Evolutionary conservation across 768 basidiomycete genomes (phyloP), one percentile per base, ranked within the genome.

Genomic region (Lentinula guzmanii): DNA sequence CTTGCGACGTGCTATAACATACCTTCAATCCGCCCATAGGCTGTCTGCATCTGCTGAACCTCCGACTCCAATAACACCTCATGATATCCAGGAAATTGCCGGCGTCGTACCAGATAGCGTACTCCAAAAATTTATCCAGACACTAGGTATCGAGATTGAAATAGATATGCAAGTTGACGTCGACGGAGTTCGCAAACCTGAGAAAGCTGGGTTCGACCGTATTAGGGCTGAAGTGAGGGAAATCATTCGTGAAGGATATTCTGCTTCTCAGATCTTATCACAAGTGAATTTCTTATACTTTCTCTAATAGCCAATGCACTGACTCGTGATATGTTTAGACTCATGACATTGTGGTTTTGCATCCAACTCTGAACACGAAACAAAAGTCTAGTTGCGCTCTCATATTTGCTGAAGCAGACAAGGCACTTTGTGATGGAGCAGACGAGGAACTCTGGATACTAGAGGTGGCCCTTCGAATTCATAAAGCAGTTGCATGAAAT

Each of bases 381-480:
- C 89, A 92, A 63, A 98, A 98, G 71, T 84, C 91, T 11, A 74
- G 74, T 34, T 90, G 91, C 63, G 91, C 90, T 2, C 77, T 97
- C 18, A 85, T 85, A 3, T 88, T 99, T 65, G 97, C 93, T 2
- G 94, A 97, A 71, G 93, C 93, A 31, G 97, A 99, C 75, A 98
- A 98, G 72, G 93, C 92, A 0, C 76, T 99, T 24, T 93, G 91
- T 66, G 96, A 98, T 64, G 97, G 97, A 0, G 95, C 92, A 15
- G 97, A 99, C 68, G 97, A 99, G 73, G 97, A 98, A 71, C 76
- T 99, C 24, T 97, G 96, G 88, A 84, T 92, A 35, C 75, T 99
- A 13, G 92, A 97, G 69, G 88, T 93, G 37, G 94, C 86, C n/a
- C 72, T 97, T 56, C 80, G 84, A 24, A 78, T 96, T 15, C 81